These are phyloP conservation scores for Chamaecyparis obtusa DNA, from an alignment of 75 land plant species.

Conservation along the genomic window DNA sequence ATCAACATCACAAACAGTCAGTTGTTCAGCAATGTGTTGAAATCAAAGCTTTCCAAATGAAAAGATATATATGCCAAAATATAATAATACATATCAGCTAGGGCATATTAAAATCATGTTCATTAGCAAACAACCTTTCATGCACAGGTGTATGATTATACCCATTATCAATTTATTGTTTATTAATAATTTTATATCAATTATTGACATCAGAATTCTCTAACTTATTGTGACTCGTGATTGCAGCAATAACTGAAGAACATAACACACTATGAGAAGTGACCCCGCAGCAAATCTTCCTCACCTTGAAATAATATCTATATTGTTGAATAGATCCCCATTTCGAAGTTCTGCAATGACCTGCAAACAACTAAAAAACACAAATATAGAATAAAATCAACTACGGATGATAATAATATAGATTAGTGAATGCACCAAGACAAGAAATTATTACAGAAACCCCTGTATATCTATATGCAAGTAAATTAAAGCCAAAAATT, in stretches of 20 bases:
- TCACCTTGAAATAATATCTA: constrained; percentile 97
- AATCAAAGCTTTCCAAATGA: background rate
- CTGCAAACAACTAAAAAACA: constrained; percentile 63
- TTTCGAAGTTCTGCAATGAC: constrained; percentile 93
- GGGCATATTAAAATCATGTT: background rate
- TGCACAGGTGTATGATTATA: too few relatives aligned
- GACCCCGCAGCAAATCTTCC: background rate
- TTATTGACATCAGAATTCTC: background rate
- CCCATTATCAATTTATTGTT: background rate
- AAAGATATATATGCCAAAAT: background rate
- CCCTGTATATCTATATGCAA: background rate
- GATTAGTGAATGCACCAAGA: background rate
- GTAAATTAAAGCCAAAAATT: background rate
- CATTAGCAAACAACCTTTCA: background rate
- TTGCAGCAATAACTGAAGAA: constrained; percentile 5
- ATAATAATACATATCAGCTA: background rate
- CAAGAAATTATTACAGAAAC: background rate
- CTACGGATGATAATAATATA: background rate
- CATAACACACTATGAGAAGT: background rate
- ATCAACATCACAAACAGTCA: background rate
- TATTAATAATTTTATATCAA: background rate
- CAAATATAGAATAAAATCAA: background rate
- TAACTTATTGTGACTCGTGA: background rate
- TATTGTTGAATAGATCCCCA: constrained; percentile 83
- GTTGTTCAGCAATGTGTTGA: background rate